Conservation (phyloP, 441 rosid species). For the Eutrema salsugineum region DNA sequence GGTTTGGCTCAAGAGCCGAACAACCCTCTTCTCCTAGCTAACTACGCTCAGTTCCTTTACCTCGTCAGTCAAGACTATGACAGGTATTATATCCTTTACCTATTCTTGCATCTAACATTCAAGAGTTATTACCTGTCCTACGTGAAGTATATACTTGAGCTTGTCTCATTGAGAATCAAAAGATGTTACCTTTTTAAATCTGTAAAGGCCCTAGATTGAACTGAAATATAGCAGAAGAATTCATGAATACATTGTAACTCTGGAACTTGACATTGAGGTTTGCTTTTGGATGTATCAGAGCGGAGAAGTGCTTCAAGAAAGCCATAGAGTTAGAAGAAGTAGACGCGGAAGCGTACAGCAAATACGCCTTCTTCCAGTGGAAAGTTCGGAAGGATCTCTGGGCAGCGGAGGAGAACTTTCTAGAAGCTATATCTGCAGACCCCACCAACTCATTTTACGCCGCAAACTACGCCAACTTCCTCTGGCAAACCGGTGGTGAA, state of each 20-base stretch:
- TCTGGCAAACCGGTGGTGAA: slow-evolving; percentile 77
- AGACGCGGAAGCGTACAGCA: slow-evolving; percentile 60
- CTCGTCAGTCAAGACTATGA: slow-evolving; percentile 52
- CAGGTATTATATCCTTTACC: slow-evolving; percentile 40
- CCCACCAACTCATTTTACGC: slow-evolving; percentile 50
- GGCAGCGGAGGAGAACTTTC: slow-evolving; percentile 76
- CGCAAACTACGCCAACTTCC: slow-evolving; percentile 69
- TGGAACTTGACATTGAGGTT: slow-evolving; percentile 4
- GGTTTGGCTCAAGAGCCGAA: slow-evolving; percentile 57
- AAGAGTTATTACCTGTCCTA: background rate
- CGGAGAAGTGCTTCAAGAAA: slow-evolving; percentile 75
- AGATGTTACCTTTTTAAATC: background rate
- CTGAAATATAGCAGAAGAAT: background rate
- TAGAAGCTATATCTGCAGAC: slow-evolving; percentile 57
- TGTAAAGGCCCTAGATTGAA: background rate
- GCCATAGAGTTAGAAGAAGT: slow-evolving; percentile 53
- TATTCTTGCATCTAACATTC: slow-evolving; percentile 2
- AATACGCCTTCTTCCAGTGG: slow-evolving; percentile 76
- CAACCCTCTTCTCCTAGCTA: slow-evolving; percentile 55
- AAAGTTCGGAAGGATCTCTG: slow-evolving; percentile 55
- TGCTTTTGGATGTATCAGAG: slow-evolving; percentile 40
- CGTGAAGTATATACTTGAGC: background rate
- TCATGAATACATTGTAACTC: background rate
- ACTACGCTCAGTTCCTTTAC: slow-evolving; percentile 76
- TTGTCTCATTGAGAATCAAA: background rate